Percentiles rank a stretch among this genome's conserved stretches.
phyloP scores from a whole-genome alignment of 768 basidiomycete species.

The Megacollybia marginata region DNA sequence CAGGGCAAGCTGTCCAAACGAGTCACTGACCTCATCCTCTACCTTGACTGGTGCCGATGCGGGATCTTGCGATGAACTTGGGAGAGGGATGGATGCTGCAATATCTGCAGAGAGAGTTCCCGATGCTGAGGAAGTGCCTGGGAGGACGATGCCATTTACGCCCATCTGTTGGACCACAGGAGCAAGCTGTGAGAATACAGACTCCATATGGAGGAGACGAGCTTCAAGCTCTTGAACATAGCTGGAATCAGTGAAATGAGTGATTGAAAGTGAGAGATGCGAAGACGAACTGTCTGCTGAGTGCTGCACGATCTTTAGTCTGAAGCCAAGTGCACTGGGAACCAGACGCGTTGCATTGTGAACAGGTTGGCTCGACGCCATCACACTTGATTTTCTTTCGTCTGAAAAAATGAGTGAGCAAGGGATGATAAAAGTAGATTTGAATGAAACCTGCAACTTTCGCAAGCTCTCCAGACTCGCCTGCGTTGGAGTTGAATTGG shows the following conservation, averaged over 20 bases:
- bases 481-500: slow-evolving; percentile 72
- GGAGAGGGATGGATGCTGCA: slow-evolving; percentile 24
- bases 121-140: slow-evolving; percentile 19
- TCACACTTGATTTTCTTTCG: slow-evolving; percentile 94
- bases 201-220: slow-evolving; percentile 81
- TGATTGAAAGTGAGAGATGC: slow-evolving; percentile 2
- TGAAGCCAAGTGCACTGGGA: slow-evolving; percentile 85
- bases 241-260: slow-evolving; percentile 30
- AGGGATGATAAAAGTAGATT: slow-evolving; percentile 5
- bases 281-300: slow-evolving; percentile 76
- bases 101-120: slow-evolving; percentile 19
- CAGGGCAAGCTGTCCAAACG: slow-evolving; percentile 80
- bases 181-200: slow-evolving; percentile 74
- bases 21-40: slow-evolving; percentile 76
- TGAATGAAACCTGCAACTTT: slow-evolving; percentile 63
- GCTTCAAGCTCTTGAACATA: slow-evolving; percentile 92
- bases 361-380: slow-evolving; percentile 79
- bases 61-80: slow-evolving; percentile 21
- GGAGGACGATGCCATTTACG: slow-evolving; percentile 31
- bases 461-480: slow-evolving; percentile 86
- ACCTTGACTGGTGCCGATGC: slow-evolving; percentile 42
- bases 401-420: slow-evolving; percentile 27
- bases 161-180: slow-evolving; percentile 72
- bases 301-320: slow-evolving; percentile 84
- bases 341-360: slow-evolving; percentile 68